Percentiles rank a stretch among this genome's conserved stretches.
Evolutionary conservation across 176 grass and related monocot genomes (phyloP).

Genomic region (Thinopyrum elongatum): DNA sequence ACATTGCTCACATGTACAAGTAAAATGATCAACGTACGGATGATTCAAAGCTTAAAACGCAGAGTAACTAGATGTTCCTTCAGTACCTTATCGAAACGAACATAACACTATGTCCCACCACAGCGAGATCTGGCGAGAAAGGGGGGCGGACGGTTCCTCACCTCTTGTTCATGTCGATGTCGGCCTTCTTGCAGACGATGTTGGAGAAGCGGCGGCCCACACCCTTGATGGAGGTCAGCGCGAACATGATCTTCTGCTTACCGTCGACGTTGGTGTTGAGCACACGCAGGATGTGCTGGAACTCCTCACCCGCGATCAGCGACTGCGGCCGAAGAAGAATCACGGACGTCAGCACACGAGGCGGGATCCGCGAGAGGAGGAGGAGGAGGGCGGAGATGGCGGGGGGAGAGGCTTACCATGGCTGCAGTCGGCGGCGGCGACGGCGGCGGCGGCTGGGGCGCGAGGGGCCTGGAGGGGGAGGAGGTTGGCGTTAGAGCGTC

Average conservation of each 20-base stretch:
- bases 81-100: too few species aligned
- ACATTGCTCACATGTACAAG: too few species aligned
- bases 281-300: constrained; percentile 94
- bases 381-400: not conserved
- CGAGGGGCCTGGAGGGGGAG: not conserved
- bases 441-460: not conserved
- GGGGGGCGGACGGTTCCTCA: not conserved
- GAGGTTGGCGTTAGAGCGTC: constrained; percentile 11
- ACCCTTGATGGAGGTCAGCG: constrained; percentile 93
- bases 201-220: constrained; percentile 86
- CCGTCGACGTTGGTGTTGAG: constrained; percentile 97
- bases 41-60: too few species aligned
- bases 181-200: constrained; percentile 96
- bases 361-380: not conserved
- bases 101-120: not conserved
- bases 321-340: constrained; percentile 28
- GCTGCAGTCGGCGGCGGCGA: constrained; percentile 1
- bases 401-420: constrained; percentile 16
- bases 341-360: not conserved
- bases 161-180: constrained; percentile 97
- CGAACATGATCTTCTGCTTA: constrained; percentile 97
- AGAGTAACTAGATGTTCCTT: too few species aligned
- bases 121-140: not conserved
- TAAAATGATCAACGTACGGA: too few species aligned
- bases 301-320: constrained; percentile 76